These are phyloP conservation scores for Yarrowia phangngaensis DNA, from an alignment of 805 yeast species.

Conservation along the genomic window DNA sequence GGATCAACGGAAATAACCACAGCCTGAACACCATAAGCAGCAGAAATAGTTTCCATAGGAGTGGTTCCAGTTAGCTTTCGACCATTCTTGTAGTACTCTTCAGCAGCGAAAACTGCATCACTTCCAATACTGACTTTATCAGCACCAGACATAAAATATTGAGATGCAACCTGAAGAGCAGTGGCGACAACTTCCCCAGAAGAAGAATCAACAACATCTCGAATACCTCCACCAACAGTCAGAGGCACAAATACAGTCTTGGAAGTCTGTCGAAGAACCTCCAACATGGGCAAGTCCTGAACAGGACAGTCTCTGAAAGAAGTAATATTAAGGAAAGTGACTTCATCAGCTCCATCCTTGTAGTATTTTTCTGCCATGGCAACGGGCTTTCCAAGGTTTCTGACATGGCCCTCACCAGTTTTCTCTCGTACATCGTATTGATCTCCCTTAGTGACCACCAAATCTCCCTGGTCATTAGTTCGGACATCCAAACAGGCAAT, in stretches of 20 bases:
- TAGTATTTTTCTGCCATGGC: conserved; percentile 87
- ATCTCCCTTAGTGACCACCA: conserved; percentile 97
- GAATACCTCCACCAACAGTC: conserved; percentile 98
- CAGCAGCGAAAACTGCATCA: conserved; percentile 93
- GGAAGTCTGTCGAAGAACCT: conserved; percentile 77
- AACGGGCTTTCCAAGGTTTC: conserved; percentile 96
- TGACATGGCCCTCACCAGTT: conserved; percentile 50
- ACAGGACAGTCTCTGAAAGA: conserved; percentile 93
- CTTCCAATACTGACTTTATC: conserved; percentile 98
- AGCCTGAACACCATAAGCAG: conserved; percentile 92
- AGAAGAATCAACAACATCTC: conserved; percentile 82
- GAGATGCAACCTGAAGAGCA: conserved; percentile 84
- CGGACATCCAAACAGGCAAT: conserved; percentile 98
- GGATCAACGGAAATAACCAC: conserved; percentile 99
- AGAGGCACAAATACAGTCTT: conserved; percentile 92
- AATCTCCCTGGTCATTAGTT: conserved; percentile 87
- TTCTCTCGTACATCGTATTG: conserved; percentile 95
- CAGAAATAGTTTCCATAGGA: conserved; percentile 90
- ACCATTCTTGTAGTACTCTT: conserved; percentile 62
- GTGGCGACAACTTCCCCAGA: conserved; percentile 60
- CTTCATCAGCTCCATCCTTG: conserved; percentile 94
- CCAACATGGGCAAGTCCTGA: conserved; percentile 91
- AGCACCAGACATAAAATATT: conserved; percentile 95
- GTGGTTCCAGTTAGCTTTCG: conserved; percentile 62
- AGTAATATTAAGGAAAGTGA: conserved; percentile 90